Percentiles rank a stretch among this genome's conserved stretches.
Conservation (phyloP, 805 yeast species). For the Nakazawaea anatomiae region DNA sequence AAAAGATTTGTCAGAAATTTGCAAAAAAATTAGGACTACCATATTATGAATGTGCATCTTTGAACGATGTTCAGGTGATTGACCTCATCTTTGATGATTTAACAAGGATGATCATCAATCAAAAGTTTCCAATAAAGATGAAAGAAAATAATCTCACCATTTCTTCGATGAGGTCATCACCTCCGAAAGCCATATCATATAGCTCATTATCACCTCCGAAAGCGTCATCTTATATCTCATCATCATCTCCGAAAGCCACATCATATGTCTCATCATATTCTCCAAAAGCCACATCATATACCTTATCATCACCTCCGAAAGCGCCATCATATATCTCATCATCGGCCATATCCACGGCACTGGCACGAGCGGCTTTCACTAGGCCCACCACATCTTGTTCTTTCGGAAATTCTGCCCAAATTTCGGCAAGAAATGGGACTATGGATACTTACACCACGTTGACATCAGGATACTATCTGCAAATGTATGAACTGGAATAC, state of each 20-base stretch:
- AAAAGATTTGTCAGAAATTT: constrained; percentile 21
- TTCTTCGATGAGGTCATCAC: not conserved
- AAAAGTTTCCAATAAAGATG: not conserved
- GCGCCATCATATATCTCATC: not conserved
- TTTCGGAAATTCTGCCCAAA: not conserved
- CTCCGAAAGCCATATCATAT: not conserved
- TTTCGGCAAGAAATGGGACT: not conserved
- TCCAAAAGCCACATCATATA: too few relatives aligned
- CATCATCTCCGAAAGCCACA: not conserved
- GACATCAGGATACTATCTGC: not conserved
- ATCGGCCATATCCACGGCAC: not conserved
- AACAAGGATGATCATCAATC: constrained; percentile 7
- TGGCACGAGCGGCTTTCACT: not conserved
- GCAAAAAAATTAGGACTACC: constrained; percentile 25
- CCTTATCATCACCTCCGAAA: not conserved
- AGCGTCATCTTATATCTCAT: not conserved
- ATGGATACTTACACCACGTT: not conserved
- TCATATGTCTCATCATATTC: not conserved
- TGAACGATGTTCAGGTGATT: constrained; percentile 10
- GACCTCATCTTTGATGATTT: constrained; percentile 14
- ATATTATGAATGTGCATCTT: constrained; percentile 29
- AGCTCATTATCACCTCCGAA: not conserved
- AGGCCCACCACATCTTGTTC: not conserved
- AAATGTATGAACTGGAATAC: not conserved
- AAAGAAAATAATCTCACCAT: not conserved